Evolutionary conservation across 192 early-diverging fungal species (phyloP).

Genomic region (Pilaira anomala): DNA sequence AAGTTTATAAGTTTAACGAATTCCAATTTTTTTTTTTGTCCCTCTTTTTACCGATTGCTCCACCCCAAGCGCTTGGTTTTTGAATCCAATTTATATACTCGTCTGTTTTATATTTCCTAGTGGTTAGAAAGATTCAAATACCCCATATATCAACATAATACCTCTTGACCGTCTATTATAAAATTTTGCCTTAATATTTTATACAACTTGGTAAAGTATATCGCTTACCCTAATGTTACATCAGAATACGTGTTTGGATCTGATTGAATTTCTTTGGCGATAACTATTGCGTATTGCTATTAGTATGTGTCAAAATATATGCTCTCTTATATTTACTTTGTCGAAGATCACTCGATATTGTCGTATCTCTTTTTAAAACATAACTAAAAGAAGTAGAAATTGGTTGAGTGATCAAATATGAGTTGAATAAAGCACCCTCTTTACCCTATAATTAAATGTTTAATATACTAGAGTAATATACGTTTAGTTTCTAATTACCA

Average conservation of each 20-base stretch:
- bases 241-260: conserved; percentile 58
- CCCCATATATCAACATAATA: background rate
- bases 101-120: conserved; percentile 8
- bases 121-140: background rate
- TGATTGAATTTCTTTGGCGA: conserved; percentile 47
- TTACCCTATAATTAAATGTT: background rate
- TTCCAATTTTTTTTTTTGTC: background rate
- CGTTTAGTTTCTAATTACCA: conserved; percentile 24
- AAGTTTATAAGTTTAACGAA: background rate
- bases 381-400: conserved; percentile 16
- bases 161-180: conserved; percentile 17
- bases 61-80: conserved; percentile 69
- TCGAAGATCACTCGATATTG: conserved; percentile 25
- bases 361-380: conserved; percentile 36
- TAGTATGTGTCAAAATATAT: conserved; percentile 5
- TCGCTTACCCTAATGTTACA: conserved; percentile 59
- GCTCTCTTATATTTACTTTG: conserved; percentile 24
- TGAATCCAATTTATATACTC: conserved; percentile 71
- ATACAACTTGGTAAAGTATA: background rate
- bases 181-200: background rate
- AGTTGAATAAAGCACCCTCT: background rate
- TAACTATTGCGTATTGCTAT: conserved; percentile 33
- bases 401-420: too few relatives aligned
- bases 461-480: background rate
- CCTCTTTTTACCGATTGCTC: conserved; percentile 62